Base-by-base conservation (phyloP, 257 asterid species). In the Nicotiana otophora region DNA sequence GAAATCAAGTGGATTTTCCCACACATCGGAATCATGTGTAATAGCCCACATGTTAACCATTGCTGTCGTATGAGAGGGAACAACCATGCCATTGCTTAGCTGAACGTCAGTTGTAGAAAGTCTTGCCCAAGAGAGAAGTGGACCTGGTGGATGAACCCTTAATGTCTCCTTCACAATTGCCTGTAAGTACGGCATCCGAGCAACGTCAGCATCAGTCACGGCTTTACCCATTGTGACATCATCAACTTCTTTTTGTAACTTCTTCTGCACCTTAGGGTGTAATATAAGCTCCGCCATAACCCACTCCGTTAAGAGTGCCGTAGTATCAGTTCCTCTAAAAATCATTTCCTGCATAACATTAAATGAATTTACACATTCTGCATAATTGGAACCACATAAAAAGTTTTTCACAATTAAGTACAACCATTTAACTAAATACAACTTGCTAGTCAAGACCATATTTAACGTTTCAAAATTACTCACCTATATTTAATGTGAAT, bases 41-140 rank as follows among this genome's bases (percentile, higher is more conserved):
- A 91, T 91, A 11, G 93, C 88, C 94, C 94, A 89, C 93, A 89
- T 89, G 63, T 91, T 91, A 34, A 91, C 89, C 92, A 91, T 91
- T 1, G 94, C 91, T 0, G 90, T 88, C 0, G 94, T 91, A 67
- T 89, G 82, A 4, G 85, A 77, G 0, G 92, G 92, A 26, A 90
- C 70, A 0, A 91, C 54, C 92, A 91, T 87, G 69, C 89, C 90
- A 20, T 90, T 89, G 84, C 79, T 83, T 16, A 91, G 90, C 3
- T 5, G 81, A 20, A 91, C 90, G 26, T 91, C 84, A 0, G 86
- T 61, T 0, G 90, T 88, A 1, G 91, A 88, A 10, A 91, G 83
- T 6, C 91, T 85, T 7, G 92, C 88, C 94, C 94, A 91, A 0
- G 94, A 84, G 0, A 91, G 83, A 58, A 89, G 91, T 48, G 94